Evolutionary conservation across 352 stramenopile species (phyloP).

Genomic region (Pythium aphanidermatum): DNA sequence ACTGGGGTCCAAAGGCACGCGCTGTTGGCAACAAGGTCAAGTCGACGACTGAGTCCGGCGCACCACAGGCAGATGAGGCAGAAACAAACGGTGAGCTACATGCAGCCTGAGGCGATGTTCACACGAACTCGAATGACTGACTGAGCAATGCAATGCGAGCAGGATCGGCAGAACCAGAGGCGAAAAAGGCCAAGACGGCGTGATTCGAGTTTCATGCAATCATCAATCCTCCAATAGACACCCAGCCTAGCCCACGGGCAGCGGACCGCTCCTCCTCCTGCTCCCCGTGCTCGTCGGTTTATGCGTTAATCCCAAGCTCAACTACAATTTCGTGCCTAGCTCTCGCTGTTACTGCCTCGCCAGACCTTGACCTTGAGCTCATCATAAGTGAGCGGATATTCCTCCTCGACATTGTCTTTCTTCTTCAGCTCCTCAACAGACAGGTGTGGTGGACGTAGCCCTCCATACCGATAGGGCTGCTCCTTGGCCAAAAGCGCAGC

Average conservation of each 20-base stretch:
- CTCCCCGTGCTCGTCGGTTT: background rate
- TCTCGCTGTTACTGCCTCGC: conserved; percentile 28
- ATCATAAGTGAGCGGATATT: conserved; percentile 83
- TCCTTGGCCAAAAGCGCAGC: conserved; percentile 45
- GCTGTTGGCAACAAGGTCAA: conserved; percentile 65
- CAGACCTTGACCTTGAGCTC: conserved; percentile 84
- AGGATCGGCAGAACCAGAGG: conserved; percentile 56
- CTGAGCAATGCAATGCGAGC: too few species aligned
- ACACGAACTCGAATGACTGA: conserved; percentile 11
- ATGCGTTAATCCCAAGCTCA: background rate
- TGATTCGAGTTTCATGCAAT: too few species aligned
- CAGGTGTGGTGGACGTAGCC: conserved; percentile 55
- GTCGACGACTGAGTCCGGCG: conserved; percentile 3
- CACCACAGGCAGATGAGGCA: conserved; percentile 7
- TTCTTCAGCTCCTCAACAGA: conserved; percentile 75
- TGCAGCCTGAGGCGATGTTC: too few species aligned
- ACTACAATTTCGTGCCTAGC: too few species aligned
- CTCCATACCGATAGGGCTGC: conserved; percentile 67
- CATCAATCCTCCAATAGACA: too few species aligned
- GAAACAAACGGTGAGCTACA: conserved; percentile 21
- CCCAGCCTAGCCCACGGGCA: too few species aligned
- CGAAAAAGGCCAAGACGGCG: conserved; percentile 73
- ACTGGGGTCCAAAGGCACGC: conserved; percentile 95
- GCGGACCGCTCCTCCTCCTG: too few species aligned
- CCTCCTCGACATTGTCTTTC: conserved; percentile 81